Evolutionary conservation across 345 rosid genomes (phyloP), one percentile per base, ranked within the genome.

Genomic region (Cardamine chenopodiifolia): DNA sequence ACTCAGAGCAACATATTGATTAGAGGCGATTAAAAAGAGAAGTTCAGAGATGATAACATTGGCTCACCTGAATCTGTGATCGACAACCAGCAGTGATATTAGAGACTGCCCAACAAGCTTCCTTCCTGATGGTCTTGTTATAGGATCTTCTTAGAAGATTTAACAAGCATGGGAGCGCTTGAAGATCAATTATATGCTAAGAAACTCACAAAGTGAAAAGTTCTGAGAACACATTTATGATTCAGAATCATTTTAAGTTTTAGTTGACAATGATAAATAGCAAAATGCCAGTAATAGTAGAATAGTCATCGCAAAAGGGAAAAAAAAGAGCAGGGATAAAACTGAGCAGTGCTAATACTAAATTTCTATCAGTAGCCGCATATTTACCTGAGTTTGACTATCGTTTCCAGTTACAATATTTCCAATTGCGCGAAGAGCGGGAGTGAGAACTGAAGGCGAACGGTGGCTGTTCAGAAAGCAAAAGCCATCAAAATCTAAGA

Each of bases 31-130:
- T 60, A 39, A 20, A 47, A 58, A 58, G 72, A 64, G n/a, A 58
- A 49, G 11, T 50, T 52, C 50, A 40, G 52, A 59, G 63, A 20
- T 23, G 2, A 8, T 48, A 65, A 71, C 29, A 20, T 66, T 40
- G 32, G 55, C 73, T 59, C 31, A 78, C 81, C 73, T 78, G 81
- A 71, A 79, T 79, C 78, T 79, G 82, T 45, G 78, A 66, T 56
- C 28, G 69, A 63, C 59, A 50, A 61, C 88, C 90, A 71, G 88
- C 86, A 8, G 90, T 81, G 29, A 74, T 70, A 74, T 80, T 80
- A 32, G 80, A 80, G 69, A 80, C 66, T 22, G 76, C 29, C 82
- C 82, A 75, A 59, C 79, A 75, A 52, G 82, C 77, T 66, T 74
- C 82, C 70, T 80, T 86, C 78, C 66, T 84, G 62, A 84, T 84